Evolutionary conservation across 352 stramenopile species (phyloP), one percentile per base, ranked within the genome.

Genomic region (Globisporangium spinosum): DNA sequence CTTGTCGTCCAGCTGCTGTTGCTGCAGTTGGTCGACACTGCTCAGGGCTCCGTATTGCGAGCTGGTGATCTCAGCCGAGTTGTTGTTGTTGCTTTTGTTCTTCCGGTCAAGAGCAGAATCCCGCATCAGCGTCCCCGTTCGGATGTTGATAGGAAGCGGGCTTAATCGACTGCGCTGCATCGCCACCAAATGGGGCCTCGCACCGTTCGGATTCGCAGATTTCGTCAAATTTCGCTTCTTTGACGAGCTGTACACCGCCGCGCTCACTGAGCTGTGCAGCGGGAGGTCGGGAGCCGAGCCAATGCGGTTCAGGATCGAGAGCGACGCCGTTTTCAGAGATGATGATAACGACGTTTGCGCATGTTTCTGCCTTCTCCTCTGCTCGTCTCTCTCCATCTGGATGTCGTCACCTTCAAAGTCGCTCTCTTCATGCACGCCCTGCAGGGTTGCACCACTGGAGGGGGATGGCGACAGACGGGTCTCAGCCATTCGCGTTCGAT

Each of bases 221-320:
- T 47, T 51, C 61, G 80, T 70, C 8, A 87, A 38, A 2, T 79
- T 71, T 2, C 83, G 70, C 67, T 91, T 91, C 69, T 90, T 90
- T 7, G 81, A 83, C 2, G 85, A 90, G 49, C 77, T 89, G 64
- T 88, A 93, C 8, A 90, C 85, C 0, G 34, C 64, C 0, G 81
- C 61, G 59, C 78, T 88, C 12, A 75, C 71, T 2, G 75, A 71
- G 63, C 79, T 93, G 57, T 87, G 71, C 1, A 89, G 74, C 22
- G 85, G 85, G 0, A 93, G 67, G 29, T 89, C 79, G 4, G 85
- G 85, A 1, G 82, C 79, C 0, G 83, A 91, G 9, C 83, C 85
- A 27, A 78, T 78, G 15, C 85, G 81, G 60, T 81, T 93, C 12
- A 93, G 68, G 7, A 88, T 77, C 1, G 79, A 80, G 0, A 82